Conservation (phyloP, 192 early-diverging fungal species). For the Lunasporangiospora selenospora region DNA sequence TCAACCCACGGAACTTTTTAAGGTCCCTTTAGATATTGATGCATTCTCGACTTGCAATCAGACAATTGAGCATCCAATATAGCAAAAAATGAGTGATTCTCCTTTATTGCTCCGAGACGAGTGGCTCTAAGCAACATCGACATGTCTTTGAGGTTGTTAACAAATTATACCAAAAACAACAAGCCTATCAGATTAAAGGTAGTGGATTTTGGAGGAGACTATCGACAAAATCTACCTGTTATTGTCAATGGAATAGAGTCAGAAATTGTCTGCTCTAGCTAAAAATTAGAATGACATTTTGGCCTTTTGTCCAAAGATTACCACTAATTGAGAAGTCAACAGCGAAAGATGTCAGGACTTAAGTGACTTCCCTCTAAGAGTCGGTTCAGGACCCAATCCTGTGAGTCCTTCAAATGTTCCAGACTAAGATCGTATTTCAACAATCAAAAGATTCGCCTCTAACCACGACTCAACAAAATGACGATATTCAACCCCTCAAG, state of each 20-base stretch:
- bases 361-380: too few relatives aligned
- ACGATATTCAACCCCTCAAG: too few relatives aligned
- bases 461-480: too few relatives aligned
- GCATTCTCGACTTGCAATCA: constrained; percentile 11
- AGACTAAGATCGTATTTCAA: too few relatives aligned
- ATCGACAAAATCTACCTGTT: constrained; percentile 10
- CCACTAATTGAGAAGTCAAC: too few relatives aligned
- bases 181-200: neutral
- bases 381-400: too few relatives aligned
- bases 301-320: too few relatives aligned
- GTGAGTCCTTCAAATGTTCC: too few relatives aligned
- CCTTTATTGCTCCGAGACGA: constrained; percentile 47
- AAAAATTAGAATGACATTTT: too few relatives aligned
- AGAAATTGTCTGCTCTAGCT: constrained; percentile 9
- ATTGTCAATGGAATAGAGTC: constrained; percentile 2
- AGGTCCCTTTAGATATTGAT: constrained; percentile 13
- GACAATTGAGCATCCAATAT: neutral
- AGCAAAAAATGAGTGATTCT: neutral
- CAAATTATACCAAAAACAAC: neutral
- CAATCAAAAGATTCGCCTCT: too few relatives aligned
- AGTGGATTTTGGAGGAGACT: constrained; percentile 19
- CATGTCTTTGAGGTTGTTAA: constrained; percentile 34
- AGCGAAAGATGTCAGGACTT: too few relatives aligned
- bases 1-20: constrained; percentile 29
- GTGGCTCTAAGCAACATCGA: constrained; percentile 22